These are phyloP conservation scores for Larix sibirica DNA, from an alignment of 83 land plant species.

Conservation along the genomic window DNA sequence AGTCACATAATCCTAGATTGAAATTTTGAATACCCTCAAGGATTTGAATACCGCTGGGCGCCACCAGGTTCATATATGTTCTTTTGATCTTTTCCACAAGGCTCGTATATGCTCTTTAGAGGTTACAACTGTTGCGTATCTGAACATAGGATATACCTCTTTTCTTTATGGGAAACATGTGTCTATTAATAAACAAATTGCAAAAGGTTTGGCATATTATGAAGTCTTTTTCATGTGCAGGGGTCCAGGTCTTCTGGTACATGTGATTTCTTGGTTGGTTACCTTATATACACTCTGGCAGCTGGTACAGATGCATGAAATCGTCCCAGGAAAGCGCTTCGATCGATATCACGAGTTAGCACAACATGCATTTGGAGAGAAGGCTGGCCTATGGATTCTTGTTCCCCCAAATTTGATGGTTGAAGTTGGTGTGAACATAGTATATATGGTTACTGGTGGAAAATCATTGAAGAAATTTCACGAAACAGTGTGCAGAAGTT, in stretches of 20 bases:
- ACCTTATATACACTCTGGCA: constrained; percentile 68
- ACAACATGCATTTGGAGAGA: constrained; percentile 70
- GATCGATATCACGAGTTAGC: constrained; percentile 91
- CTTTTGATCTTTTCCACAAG: not conserved
- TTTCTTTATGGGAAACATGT: not conserved
- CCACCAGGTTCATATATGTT: not conserved
- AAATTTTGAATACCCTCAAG: no score
- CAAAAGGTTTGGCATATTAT: not conserved
- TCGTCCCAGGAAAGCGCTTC: constrained; percentile 72
- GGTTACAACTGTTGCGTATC: not conserved
- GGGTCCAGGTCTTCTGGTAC: constrained; percentile 51
- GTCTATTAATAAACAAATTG: not conserved
- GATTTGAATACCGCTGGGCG: no score
- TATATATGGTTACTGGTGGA: constrained; percentile 92
- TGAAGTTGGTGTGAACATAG: constrained; percentile 74
- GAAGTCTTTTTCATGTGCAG: constrained; percentile 21
- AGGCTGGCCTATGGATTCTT: constrained; percentile 75
- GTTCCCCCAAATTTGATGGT: constrained; percentile 89
- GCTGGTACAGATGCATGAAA: constrained; percentile 63
- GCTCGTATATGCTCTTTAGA: not conserved
- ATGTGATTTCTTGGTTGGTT: constrained; percentile 52
- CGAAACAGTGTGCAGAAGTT: constrained; percentile 45
- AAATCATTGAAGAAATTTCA: constrained; percentile 74
- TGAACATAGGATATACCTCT: not conserved
- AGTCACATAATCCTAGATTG: no score